Conservation (phyloP, 2,329 filamentous ascomycete genomes). For the Epichloe scottii region DNA sequence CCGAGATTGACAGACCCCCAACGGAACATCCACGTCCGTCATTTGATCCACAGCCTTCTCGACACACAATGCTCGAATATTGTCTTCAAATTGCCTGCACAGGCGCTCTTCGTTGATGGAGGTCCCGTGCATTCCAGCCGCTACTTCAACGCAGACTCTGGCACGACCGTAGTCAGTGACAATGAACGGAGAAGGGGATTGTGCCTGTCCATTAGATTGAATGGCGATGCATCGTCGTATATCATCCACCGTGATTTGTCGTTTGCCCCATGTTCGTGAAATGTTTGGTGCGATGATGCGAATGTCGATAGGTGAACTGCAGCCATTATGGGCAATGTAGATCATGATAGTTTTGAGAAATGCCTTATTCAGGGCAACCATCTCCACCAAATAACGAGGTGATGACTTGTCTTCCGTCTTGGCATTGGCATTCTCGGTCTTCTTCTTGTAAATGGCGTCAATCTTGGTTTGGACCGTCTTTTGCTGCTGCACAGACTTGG, state of each 20-base stretch:
- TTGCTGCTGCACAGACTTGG: constrained; percentile 17
- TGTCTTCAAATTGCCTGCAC: constrained; percentile 40
- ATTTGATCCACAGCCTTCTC: constrained; percentile 18
- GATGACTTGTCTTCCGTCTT: constrained; percentile 20
- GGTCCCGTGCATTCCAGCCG: constrained; percentile 20
- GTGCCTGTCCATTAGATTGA: constrained; percentile 26
- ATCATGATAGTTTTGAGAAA: constrained; percentile 58
- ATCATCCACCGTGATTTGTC: constrained; percentile 52
- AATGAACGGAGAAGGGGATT: constrained; percentile 25
- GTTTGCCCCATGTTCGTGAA: constrained; percentile 60
- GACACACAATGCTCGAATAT: constrained; percentile 34
- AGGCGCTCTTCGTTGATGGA: constrained; percentile 38
- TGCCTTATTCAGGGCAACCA: constrained; percentile 51
- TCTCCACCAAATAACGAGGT: constrained; percentile 41
- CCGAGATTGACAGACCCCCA: constrained; percentile 40
- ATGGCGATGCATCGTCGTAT: constrained; percentile 55
- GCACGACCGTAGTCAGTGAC: constrained; percentile 40
- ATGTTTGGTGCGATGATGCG: constrained; percentile 47
- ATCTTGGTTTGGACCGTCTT: constrained; percentile 23
- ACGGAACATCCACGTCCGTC: constrained; percentile 31
- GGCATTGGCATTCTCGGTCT: constrained; percentile 19
- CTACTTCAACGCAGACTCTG: constrained; percentile 47
- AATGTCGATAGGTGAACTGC: constrained; percentile 49
- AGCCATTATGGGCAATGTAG: constrained; percentile 57
- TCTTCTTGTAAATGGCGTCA: constrained; percentile 19